Evolutionary conservation across 1,139 yeast species (phyloP).

Genomic region (Saccharomyces uvarum): DNA sequence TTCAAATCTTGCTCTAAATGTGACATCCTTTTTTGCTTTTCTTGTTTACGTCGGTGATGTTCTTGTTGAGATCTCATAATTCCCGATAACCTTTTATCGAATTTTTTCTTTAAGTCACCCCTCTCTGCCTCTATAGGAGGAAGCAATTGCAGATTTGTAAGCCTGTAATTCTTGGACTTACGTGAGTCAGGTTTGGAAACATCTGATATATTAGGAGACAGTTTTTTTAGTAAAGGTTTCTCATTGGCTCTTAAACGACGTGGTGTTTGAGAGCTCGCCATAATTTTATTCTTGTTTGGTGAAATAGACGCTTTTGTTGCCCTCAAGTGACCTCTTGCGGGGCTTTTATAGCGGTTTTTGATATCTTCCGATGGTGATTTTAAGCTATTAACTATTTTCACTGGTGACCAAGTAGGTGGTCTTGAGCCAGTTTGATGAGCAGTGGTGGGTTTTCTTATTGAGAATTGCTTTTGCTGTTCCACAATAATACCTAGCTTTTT

Average conservation of each 20-base stretch:
- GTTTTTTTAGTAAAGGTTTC: background rate
- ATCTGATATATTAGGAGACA: background rate
- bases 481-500: background rate
- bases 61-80: conserved; percentile 30
- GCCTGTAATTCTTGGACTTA: conserved; percentile 11
- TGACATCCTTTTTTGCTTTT: conserved; percentile 24
- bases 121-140: conserved; percentile 23
- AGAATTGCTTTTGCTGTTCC: background rate
- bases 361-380: background rate
- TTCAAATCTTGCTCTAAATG: conserved; percentile 23
- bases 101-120: conserved; percentile 25
- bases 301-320: conserved; percentile 1
- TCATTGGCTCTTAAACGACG: background rate
- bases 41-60: conserved; percentile 22
- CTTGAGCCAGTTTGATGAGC: background rate
- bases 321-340: background rate
- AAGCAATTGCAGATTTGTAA: conserved; percentile 27
- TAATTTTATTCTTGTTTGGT: background rate
- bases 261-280: background rate
- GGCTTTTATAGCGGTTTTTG: background rate
- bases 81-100: conserved; percentile 28
- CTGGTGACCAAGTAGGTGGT: background rate
- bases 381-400: background rate
- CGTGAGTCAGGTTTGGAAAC: background rate
- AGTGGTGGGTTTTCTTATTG: background rate